Base-by-base conservation (phyloP, 2,329 filamentous ascomycete species). In the Aspergillus fumigatus region DNA sequence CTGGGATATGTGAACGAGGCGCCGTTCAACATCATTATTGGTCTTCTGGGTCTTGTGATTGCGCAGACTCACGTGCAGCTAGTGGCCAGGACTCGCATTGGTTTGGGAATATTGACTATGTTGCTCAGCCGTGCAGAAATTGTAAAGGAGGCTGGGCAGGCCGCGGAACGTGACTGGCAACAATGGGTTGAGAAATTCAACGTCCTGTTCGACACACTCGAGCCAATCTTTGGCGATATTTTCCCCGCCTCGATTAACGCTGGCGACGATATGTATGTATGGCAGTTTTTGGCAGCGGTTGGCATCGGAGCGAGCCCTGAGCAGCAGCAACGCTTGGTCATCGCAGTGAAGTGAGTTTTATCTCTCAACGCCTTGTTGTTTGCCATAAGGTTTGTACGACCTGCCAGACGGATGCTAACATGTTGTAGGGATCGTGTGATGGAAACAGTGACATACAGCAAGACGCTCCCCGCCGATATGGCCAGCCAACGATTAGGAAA, bases 251-350 rank as follows among this genome's bases (percentile, higher is more conserved):
- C 88, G n/a, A 90, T 96, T 68, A 92, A 90, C 62, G 87, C 90
- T 7, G 89, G 90, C 51, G 92, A 97, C 64, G 94, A 99, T 68
- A 88, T 96, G 69, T 96, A 97, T 69, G 91, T 97, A 41, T 99
- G 94, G 94, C 93, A 97, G 75, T 95, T 97, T 73, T 82, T 99
- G 62, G 94, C 94, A 8, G 92, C 93, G 11, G 91, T 97, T 75
- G 94, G 94, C 60, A 94, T 96, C 62, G 92, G 90, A 52, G 93
- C 94, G 35, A 92, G 86, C 69, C 91, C 92, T 14, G 92, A 97
- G 64, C 94, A 99, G 76, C 94, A 99, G 75, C 93, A 96, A 72
- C 85, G 92, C 56, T 82, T 99, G 55, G 94, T 99, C 9, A 84
- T 97, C 67, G 92, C 92, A 43, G 94, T 99, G 65, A 99, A 97